Evolutionary conservation across 2,329 filamentous ascomycete genomes (phyloP), one percentile per base, ranked within the genome.

Genomic region (Diplodia seriata): DNA sequence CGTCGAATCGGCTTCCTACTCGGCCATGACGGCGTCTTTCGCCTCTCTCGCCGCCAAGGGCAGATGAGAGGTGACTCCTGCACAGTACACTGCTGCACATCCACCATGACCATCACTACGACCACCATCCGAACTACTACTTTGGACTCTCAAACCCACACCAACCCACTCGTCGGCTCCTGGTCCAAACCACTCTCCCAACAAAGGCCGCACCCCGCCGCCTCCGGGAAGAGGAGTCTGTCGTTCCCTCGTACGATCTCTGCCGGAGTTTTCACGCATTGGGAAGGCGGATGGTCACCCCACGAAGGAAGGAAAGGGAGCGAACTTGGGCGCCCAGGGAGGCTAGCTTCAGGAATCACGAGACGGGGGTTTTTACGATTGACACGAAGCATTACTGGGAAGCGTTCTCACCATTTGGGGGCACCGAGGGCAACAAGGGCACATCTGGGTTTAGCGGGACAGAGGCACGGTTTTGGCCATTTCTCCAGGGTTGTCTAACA

Each of bases 1-100:
- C 5, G 55, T 66, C 33, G 43, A 15, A 20, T 38, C 67, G n/a
- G 23, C 56, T 11, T 71, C 76, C 51, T 80, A 80, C 70, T 80
- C 78, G 31, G 78, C 78, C 23, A 73, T 80, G 77, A 80, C 78
- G 15, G 76, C 70, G 61, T 79, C 78, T 1, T 80, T 80, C 68
- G 78, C 78, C 36, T 80, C 78, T 51, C 77, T 80, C 31, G 76
- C 75, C 33, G 38, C 66, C 57, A 68, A 68, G 59, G 29, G 50
- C 57, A 68, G 49, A 64, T 68, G 66, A 67, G 56, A 62, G 15
- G 29, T 51, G 59, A 43, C 31, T 33, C 1, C 31, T 33, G 31
- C 31, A 33, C 8, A 9, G 6, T 7, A 7, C 31, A 33, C 31
- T 33, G 31, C 31, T 33, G 31, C 31, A 9, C 15, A 12, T 15